A percentile compares a stretch with the other conserved stretches of the same genome.
Evolutionary conservation across 768 basidiomycete genomes (phyloP).

Genomic region (Leucocoprinus birnbaumii): DNA sequence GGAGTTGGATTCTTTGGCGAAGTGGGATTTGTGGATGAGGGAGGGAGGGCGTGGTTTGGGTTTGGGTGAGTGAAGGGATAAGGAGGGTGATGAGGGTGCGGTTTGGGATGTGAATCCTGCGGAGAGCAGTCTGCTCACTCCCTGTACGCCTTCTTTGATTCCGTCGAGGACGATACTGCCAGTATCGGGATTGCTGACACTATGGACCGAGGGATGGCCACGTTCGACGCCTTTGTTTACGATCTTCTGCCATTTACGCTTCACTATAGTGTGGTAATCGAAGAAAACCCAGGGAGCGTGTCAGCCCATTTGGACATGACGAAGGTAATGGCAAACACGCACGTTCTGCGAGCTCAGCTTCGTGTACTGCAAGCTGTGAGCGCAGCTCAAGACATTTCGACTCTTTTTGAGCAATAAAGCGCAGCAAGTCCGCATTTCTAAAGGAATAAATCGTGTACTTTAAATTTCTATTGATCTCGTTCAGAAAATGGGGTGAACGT

Average conservation of each 20-base stretch:
- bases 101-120: conserved; percentile 30
- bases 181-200: neutral
- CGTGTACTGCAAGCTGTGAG: conserved; percentile 67
- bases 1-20: conserved; percentile 25
- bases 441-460: neutral
- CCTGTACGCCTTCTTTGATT: conserved; percentile 64
- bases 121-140: conserved; percentile 52
- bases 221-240: conserved; percentile 59
- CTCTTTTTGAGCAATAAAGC: conserved; percentile 85
- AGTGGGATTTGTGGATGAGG: conserved; percentile 19
- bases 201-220: conserved; percentile 16
- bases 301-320: too few species aligned
- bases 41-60: conserved; percentile 15
- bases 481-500: conserved; percentile 22
- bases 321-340: conserved; percentile 19
- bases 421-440: conserved; percentile 80
- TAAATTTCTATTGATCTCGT: neutral
- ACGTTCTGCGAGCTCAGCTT: conserved; percentile 69
- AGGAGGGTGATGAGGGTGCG: neutral
- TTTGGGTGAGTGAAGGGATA: neutral
- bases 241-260: conserved; percentile 83
- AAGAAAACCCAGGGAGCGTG: neutral
- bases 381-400: conserved; percentile 80
- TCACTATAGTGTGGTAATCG: conserved; percentile 41
- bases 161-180: conserved; percentile 39